Base-by-base conservation (phyloP, 176 grass and related monocot genomes). In the Oryza meridionalis region DNA sequence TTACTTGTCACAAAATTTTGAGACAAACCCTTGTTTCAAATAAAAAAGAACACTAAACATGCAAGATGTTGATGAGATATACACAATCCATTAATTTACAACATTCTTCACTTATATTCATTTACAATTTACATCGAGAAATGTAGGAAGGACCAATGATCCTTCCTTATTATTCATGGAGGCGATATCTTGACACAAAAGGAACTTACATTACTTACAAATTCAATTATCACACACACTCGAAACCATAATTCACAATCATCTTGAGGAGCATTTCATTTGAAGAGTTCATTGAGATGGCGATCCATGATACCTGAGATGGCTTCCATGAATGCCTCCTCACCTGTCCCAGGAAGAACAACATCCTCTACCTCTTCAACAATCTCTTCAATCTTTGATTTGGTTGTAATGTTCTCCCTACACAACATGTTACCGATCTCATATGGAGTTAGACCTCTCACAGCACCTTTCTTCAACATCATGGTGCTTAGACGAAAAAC, bases 381-480 rank as follows among this genome's bases (percentile, higher is more conserved):
- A 11, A 92, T 86, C 76, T 79, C 72, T 66, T 92, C 86, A n/a
- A 88, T 92, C 43, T 75, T 63, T 2, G 90, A 92, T 86, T 78
- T 73, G 19, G 65, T 88, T 25, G 82, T 92, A 12, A 92, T 33
- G 17, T 67, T 85, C 35, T 84, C 77, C 45, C 90, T 92, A 79
- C 86, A 92, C 82, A 91, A 24, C 40, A 92, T 78, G 75, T 76
- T 86, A 21, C 86, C 90, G 22, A 92, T 92, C 26, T 92, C 77
- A 51, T 73, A 79, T 15, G 90, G 78, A 15, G 85, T 88, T 32
- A 92, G 67, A 1, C 90, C 82, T 53, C 82, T 86, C 27, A 70
- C 90, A 7, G 70, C 78, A 1, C 90, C 90, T 50, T 88, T 92
- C 43, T 92, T 88, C 40, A 88, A 77, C 68, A 92, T 77, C 90